Conservation (phyloP, 140 eudicot species). For the Artemisia princeps region DNA sequence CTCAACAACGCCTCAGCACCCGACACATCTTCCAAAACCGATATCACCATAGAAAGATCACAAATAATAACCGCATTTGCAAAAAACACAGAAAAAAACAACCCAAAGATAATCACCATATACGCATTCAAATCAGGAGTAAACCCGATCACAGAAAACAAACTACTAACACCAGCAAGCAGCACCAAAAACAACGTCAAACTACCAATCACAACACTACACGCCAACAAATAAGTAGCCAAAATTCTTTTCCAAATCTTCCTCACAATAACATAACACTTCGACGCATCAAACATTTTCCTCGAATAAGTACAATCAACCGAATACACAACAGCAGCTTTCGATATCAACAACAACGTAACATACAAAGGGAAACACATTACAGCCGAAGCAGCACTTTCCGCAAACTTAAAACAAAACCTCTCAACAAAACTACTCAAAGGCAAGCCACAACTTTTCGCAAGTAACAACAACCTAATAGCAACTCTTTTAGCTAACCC, state of each 20-base stretch:
- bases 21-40: conserved; percentile 83
- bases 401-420: conserved; percentile 58
- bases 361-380: conserved; percentile 75
- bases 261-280: conserved; percentile 39
- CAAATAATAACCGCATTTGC: conserved; percentile 77
- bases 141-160: conserved; percentile 51
- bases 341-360: conserved; percentile 59
- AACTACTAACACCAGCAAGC: conserved; percentile 46
- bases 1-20: conserved; percentile 80
- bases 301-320: conserved; percentile 85
- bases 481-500: conserved; percentile 51
- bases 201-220: conserved; percentile 57
- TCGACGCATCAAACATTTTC: conserved; percentile 52
- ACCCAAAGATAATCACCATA: conserved; percentile 47
- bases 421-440: conserved; percentile 53
- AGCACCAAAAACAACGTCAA: conserved; percentile 58
- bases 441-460: conserved; percentile 65
- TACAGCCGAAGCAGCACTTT: conserved; percentile 44
- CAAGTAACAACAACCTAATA: conserved; percentile 55
- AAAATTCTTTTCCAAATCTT: conserved; percentile 74
- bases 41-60: conserved; percentile 73
- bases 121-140: conserved; percentile 47
- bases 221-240: conserved; percentile 56
- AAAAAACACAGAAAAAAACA: conserved; percentile 58
- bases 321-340: conserved; percentile 81